Conservation (phyloP, 441 rosid genomes). For the Cnidoscolus chayamansa region DNA sequence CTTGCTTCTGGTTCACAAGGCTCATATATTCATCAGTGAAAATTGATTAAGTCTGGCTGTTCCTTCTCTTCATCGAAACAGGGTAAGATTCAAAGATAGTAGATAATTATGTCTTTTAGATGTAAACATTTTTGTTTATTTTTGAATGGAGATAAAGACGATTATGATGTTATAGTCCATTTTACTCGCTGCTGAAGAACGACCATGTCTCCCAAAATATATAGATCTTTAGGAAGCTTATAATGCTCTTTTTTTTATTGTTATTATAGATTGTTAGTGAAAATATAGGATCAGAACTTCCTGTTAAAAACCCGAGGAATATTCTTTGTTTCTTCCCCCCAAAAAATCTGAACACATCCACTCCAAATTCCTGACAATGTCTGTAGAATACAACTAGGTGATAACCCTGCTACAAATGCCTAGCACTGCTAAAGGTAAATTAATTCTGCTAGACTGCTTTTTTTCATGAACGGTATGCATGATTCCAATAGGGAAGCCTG, state of each 20-base stretch:
- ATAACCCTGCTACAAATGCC: too few relatives aligned
- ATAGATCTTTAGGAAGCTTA: slow-evolving; percentile 18
- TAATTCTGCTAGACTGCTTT: too few relatives aligned
- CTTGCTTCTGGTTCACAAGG: slow-evolving; percentile 95
- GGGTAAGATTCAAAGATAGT: slow-evolving; percentile 30
- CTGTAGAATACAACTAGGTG: too few relatives aligned
- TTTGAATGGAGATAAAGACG: slow-evolving; percentile 26
- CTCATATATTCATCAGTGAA: slow-evolving; percentile 91
- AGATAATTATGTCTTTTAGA: slow-evolving; percentile 33
- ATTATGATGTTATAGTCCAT: slow-evolving; percentile 23
- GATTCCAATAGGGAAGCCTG: too few relatives aligned
- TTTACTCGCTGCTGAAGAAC: slow-evolving; percentile 19
- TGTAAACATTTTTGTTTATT: slow-evolving; percentile 35
- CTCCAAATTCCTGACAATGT: too few relatives aligned
- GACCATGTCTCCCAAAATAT: slow-evolving; percentile 17
- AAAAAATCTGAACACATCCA: too few relatives aligned
- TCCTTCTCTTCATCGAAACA: slow-evolving; percentile 10
- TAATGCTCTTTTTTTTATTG: slow-evolving; percentile 3
- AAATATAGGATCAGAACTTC: background rate
- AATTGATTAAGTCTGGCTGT: slow-evolving; percentile 50
- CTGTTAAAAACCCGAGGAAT: background rate
- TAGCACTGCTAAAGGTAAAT: too few relatives aligned
- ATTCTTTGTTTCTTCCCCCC: too few relatives aligned
- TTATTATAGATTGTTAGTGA: background rate
- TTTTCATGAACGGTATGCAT: too few relatives aligned